A percentile compares a stretch with the other conserved stretches of the same genome.
Conservation (phyloP, 768 basidiomycete species). For the Mycena venus region DNA sequence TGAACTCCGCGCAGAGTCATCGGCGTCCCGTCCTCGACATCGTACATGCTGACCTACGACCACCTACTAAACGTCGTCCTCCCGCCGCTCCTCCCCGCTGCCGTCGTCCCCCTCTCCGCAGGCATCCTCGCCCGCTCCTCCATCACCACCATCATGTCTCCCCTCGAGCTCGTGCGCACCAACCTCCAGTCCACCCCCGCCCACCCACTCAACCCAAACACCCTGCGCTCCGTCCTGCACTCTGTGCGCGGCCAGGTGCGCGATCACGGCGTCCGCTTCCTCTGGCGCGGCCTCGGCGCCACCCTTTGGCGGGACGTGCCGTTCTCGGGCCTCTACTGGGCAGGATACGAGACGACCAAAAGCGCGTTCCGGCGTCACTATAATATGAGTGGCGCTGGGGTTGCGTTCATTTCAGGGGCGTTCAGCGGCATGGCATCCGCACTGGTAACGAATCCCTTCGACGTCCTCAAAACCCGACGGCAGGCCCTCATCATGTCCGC, state of each 20-base stretch:
- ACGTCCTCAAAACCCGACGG: constrained; percentile 94
- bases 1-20: constrained; percentile 81
- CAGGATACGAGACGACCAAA: constrained; percentile 91
- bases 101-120: constrained; percentile 78
- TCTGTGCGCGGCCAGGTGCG: constrained; percentile 73
- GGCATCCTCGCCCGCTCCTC: constrained; percentile 87
- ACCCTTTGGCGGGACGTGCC: constrained; percentile 98
- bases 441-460: constrained; percentile 93
- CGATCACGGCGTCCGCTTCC: constrained; percentile 72
- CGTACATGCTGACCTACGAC: constrained; percentile 97
- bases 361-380: constrained; percentile 66
- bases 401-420: constrained; percentile 93
- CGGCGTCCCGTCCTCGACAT: constrained; percentile 91
- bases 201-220: constrained; percentile 79
- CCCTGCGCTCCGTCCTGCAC: constrained; percentile 78
- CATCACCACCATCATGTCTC: constrained; percentile 85
- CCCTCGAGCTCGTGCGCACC: constrained; percentile 93
- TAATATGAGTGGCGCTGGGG: constrained; percentile 67
- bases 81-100: constrained; percentile 69
- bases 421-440: constrained; percentile 90
- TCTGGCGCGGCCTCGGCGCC: constrained; percentile 93
- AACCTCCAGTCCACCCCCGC: constrained; percentile 91
- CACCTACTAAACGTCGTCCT: constrained; percentile 77
- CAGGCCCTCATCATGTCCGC: constrained; percentile 85
- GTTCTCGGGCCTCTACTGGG: constrained; percentile 98